These are phyloP conservation scores for Sporothrix luriei DNA, from an alignment of 2,329 filamentous ascomycete genomes.

Conservation along the genomic window DNA sequence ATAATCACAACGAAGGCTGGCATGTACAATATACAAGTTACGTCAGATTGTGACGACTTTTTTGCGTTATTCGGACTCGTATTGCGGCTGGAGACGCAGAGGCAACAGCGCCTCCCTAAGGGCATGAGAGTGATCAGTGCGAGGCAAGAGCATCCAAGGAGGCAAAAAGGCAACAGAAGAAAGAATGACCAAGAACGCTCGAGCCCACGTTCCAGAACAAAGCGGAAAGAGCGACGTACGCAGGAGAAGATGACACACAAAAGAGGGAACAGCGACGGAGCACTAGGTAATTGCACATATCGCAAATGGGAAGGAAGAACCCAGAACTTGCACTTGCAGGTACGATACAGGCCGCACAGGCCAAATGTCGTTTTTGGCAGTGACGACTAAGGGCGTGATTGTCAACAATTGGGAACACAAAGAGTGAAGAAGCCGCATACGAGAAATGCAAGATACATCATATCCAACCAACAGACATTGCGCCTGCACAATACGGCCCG, in stretches of 20 bases:
- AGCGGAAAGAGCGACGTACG: neutral
- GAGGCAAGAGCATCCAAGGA: constrained; percentile 5
- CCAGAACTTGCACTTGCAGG: neutral
- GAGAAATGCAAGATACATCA: neutral
- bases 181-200: neutral
- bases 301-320: neutral
- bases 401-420: neutral
- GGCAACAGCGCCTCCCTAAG: neutral
- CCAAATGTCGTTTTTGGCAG: constrained; percentile 1
- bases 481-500: neutral
- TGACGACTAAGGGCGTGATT: neutral
- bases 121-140: neutral
- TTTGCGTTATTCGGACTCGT: neutral
- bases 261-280: constrained; percentile 3
- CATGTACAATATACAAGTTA: neutral
- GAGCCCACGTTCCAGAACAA: neutral
- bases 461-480: neutral
- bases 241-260: constrained; percentile 8
- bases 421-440: neutral
- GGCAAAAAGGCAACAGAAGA: constrained; percentile 2
- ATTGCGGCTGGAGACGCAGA: neutral
- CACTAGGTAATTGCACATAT: no score
- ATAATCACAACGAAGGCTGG: neutral
- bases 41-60: neutral
- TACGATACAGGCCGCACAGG: neutral